Percentiles rank a stretch among this genome's conserved stretches.
Evolutionary conservation across 2,329 filamentous ascomycete species (phyloP).

Genomic region (Neofusicoccum cordaticola): DNA sequence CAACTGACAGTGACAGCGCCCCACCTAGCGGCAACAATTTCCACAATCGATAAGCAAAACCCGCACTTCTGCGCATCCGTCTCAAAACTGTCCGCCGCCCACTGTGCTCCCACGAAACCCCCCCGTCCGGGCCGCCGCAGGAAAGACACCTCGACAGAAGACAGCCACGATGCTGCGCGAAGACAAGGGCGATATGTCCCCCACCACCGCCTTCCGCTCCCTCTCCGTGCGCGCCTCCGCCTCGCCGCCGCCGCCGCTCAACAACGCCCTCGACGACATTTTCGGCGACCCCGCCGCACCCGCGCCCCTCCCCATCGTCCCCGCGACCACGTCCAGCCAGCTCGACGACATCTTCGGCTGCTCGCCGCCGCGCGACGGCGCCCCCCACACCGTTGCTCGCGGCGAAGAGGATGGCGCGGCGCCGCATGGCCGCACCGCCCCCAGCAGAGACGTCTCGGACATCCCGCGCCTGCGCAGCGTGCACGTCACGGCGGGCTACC

Average conservation of each 20-base stretch:
- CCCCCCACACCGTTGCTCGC: background rate
- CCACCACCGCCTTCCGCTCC: conserved; percentile 10
- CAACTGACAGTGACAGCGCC: too few species aligned
- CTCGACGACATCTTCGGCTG: conserved; percentile 50
- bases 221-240: background rate
- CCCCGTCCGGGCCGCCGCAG: background rate
- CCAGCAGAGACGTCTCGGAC: conserved; percentile 59
- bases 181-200: conserved; percentile 3
- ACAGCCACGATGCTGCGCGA: conserved; percentile 12
- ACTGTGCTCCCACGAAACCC: background rate
- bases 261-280: conserved; percentile 15
- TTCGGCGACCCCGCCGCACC: conserved; percentile 19
- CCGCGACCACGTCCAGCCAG: conserved; percentile 23
- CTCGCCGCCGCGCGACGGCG: conserved; percentile 18
- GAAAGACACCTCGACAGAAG: background rate
- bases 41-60: too few species aligned
- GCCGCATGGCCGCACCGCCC: background rate
- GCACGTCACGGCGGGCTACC: conserved; percentile 83
- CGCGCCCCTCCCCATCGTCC: background rate
- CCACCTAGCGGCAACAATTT: too few species aligned
- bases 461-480: conserved; percentile 70
- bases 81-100: background rate
- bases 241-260: background rate
- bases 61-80: too few species aligned
- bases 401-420: background rate